Base-by-base conservation (phyloP, 1,284 basidiomycete species). In the Coriolopsis trogii region DNA sequence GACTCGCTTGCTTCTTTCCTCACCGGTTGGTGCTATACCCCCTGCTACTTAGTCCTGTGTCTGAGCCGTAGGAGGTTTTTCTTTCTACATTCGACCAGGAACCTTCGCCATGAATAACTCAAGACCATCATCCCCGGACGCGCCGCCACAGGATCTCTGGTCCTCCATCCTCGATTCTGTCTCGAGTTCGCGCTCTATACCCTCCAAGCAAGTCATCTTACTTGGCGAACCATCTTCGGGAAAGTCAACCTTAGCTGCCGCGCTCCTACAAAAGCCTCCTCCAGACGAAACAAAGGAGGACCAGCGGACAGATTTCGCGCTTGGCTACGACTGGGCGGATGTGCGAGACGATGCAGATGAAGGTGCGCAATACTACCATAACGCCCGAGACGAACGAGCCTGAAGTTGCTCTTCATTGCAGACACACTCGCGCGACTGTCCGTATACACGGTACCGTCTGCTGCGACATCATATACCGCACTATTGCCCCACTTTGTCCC, bases 101-200 rank as follows among this genome's bases (percentile, higher is more conserved):
- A n/a, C n/a, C n/a, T n/a, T n/a, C n/a, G n/a, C n/a, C 50, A 78
- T 79, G 74, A 67, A 73, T 24, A 69, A 69, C 26, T 85, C 85
- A 57, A 80, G 85, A 40, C 74, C 85, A 21, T 77, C 80, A 12
- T 79, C 86, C 21, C 85, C 85, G 52, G 82, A 83, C 37, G 80
- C 83, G 18, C 87, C 85, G 6, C 87, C 87, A 1, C 81, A 87
- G 58, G 91, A 95, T 61, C 74, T 97, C 26, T 97, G 94, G 93
- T 90, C 87, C 3, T 91, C 89, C 28, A 96, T 96, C 61, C 78
- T 96, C 13, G 88, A 94, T 68, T 92, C 89, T 18, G 91, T 95
- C 10, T 93, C 91, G 0, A 87, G 86, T 23, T 84, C 89, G 44
- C 84, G 91, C 45, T 87, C 87, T n/a, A 90, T 87, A 65, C 87